Percentiles rank a stretch among this genome's conserved stretches.
These are phyloP conservation scores for fission yeast (Schizosaccharomyces pombe) DNA, from an alignment of 805 yeast genomes.

Conservation along the genomic window DNA sequence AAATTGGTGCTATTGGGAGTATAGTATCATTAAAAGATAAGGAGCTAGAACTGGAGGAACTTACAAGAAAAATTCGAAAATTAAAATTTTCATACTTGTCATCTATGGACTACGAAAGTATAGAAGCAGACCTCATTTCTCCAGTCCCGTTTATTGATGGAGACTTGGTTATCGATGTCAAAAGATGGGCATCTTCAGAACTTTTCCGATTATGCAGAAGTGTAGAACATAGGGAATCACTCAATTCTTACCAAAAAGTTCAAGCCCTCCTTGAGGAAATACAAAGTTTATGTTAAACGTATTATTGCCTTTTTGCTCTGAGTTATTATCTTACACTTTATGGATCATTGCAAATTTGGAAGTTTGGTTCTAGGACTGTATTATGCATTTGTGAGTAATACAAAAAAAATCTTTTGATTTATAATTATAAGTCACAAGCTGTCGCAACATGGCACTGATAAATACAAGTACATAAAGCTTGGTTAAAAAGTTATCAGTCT, in stretches of 20 bases:
- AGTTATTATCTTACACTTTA: not conserved
- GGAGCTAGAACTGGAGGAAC: not conserved
- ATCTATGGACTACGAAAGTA: not conserved
- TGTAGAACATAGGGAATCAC: not conserved
- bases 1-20: not conserved
- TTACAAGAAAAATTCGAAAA: not conserved
- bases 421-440: too few species aligned
- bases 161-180: not conserved
- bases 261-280: not conserved
- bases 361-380: not conserved
- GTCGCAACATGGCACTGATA: too few species aligned
- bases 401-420: too few species aligned
- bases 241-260: not conserved
- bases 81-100: not conserved
- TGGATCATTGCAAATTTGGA: not conserved
- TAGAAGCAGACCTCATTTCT: not conserved
- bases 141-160: not conserved
- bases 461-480: too few species aligned
- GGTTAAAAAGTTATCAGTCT: too few species aligned
- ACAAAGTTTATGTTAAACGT: not conserved
- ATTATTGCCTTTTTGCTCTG: not conserved
- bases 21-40: not conserved
- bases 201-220: not conserved
- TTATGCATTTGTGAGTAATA: too few species aligned
- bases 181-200: not conserved